phyloP scores from a whole-genome alignment of 768 basidiomycete species.

The Sporobolomyces pararoseus region DNA sequence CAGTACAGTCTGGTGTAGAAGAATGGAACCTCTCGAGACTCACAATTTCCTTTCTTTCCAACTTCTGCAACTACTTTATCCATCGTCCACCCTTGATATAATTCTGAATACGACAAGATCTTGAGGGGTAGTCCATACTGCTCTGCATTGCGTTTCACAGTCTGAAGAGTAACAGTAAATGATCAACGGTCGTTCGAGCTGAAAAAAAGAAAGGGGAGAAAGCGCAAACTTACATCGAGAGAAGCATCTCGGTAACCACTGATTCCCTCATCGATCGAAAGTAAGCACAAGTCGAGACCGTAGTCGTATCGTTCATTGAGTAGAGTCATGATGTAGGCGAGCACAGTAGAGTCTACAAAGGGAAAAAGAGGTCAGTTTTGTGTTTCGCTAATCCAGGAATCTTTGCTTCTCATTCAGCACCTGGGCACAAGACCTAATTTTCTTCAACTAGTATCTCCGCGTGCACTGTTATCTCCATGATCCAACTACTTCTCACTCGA shows the following conservation, averaged over 20 bases:
- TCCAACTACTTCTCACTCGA: background rate
- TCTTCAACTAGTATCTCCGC: too few relatives aligned
- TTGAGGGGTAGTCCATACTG: conserved; percentile 94
- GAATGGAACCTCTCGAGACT: too few relatives aligned
- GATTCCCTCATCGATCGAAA: conserved; percentile 98
- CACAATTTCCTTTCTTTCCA: conserved; percentile 93
- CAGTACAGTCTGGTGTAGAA: too few relatives aligned
- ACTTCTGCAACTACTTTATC: conserved; percentile 90
- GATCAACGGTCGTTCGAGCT: background rate
- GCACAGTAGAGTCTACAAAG: conserved; percentile 82
- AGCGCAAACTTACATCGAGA: conserved; percentile 63
- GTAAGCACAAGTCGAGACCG: conserved; percentile 79
- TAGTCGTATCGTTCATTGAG: conserved; percentile 92
- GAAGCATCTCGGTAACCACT: conserved; percentile 95
- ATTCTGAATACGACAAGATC: conserved; percentile 89
- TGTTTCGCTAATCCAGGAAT: background rate
- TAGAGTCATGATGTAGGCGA: conserved; percentile 94
- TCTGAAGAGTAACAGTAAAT: conserved; percentile 55
- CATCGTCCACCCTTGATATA: conserved; percentile 97
- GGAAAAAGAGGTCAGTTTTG: background rate
- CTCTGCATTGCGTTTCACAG: conserved; percentile 91
- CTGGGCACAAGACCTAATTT: too few relatives aligned
- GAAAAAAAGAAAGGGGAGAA: conserved; percentile 9
- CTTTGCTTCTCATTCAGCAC: too few relatives aligned
- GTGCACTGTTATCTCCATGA: too few relatives aligned